Evolutionary conservation across 2,329 filamentous ascomycete species (phyloP).

Genomic region (Amphichorda felina): DNA sequence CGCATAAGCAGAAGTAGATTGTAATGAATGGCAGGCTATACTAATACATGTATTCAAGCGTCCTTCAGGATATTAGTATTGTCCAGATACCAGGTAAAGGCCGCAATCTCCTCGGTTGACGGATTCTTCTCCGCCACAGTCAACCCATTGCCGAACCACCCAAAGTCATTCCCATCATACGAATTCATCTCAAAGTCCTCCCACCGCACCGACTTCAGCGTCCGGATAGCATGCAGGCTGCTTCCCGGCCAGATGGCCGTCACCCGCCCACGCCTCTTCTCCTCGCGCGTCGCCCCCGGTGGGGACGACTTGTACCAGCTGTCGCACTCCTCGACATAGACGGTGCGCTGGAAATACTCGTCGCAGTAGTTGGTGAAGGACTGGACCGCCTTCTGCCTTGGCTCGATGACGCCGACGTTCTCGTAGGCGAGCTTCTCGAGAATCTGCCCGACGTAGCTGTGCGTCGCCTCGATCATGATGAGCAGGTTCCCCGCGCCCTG

Average conservation of each 20-base stretch:
- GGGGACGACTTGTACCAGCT: conserved; percentile 39
- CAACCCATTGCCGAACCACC: conserved; percentile 3
- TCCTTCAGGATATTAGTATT: conserved; percentile 1
- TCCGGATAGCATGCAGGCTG: conserved; percentile 29
- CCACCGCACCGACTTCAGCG: conserved; percentile 28
- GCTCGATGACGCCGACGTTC: conserved; percentile 21
- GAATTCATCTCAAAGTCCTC: conserved; percentile 23
- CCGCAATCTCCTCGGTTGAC: not conserved
- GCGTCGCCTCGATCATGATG: not conserved
- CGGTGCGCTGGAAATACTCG: conserved; percentile 33
- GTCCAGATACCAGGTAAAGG: not conserved
- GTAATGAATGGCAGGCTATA: too few relatives aligned
- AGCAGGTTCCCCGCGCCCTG: not conserved
- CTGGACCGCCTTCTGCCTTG: conserved; percentile 27
- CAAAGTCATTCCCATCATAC: conserved; percentile 4
- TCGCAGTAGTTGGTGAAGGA: conserved; percentile 34
- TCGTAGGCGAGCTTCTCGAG: not conserved
- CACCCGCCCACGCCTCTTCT: conserved; percentile 16
- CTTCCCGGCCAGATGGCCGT: conserved; percentile 32
- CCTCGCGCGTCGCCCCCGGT: not conserved
- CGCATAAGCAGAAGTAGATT: too few relatives aligned
- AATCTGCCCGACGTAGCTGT: not conserved
- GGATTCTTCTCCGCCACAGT: not conserved
- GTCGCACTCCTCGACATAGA: conserved; percentile 34
- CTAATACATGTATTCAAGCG: too few relatives aligned